Percentiles rank a stretch among this genome's conserved stretches.
phyloP scores from a whole-genome alignment of 2,329 filamentous ascomycete species.

The Zasmidium citrigriseum region DNA sequence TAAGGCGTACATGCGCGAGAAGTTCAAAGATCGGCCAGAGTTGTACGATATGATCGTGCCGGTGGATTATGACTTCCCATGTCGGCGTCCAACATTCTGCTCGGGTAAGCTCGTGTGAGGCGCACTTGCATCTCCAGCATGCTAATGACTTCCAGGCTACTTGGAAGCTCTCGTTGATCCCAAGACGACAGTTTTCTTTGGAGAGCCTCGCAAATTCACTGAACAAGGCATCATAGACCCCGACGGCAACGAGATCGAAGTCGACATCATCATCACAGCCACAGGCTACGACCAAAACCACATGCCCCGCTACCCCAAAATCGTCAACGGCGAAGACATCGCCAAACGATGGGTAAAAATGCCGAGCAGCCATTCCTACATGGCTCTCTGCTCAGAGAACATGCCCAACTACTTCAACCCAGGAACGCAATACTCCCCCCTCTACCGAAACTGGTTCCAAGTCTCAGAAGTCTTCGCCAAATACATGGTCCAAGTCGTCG shows the following conservation, averaged over 20 bases:
- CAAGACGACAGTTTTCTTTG: constrained; percentile 19
- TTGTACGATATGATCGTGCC: constrained; percentile 16
- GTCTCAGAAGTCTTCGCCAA: constrained; percentile 15
- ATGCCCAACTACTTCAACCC: constrained; percentile 26
- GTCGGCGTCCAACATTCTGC: constrained; percentile 18
- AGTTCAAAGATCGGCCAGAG: constrained; percentile 14
- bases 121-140: neutral
- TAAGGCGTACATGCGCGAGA: constrained; percentile 19
- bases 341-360: constrained; percentile 3
- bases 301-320: constrained; percentile 20
- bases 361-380: constrained; percentile 18
- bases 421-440: constrained; percentile 15
- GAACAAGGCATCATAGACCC: neutral
- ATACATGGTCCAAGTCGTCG: constrained; percentile 21
- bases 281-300: constrained; percentile 24
- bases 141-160: constrained; percentile 13
- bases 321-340: constrained; percentile 20
- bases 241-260: constrained; percentile 20
- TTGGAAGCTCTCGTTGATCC: constrained; percentile 19
- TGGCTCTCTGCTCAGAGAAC: constrained; percentile 17
- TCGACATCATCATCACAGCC: constrained; percentile 24
- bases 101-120: neutral
- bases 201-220: neutral
- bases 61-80: constrained; percentile 20
- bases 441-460: constrained; percentile 21